Conservation (phyloP, 331 rosid genomes). For the Malus hybrid region DNA sequence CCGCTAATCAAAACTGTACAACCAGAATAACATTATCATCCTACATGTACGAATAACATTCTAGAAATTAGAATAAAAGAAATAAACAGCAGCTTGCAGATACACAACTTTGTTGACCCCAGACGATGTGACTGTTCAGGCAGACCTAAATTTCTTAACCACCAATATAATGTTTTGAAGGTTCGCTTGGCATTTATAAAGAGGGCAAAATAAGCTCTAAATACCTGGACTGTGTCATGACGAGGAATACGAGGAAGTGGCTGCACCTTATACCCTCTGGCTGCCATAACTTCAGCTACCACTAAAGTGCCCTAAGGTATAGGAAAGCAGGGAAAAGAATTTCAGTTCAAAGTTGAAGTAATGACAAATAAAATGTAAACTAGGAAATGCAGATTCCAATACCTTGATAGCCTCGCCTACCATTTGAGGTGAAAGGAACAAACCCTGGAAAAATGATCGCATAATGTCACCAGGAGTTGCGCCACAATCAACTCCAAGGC, state of each 20-base stretch:
- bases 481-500: constrained; percentile 86
- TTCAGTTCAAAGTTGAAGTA: constrained; percentile 12
- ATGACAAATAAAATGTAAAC: constrained; percentile 7
- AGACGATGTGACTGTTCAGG: not conserved
- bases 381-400: constrained; percentile 9
- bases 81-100: not conserved
- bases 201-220: constrained; percentile 1
- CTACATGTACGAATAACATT: not conserved
- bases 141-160: not conserved
- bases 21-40: not conserved
- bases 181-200: not conserved
- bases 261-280: constrained; percentile 77
- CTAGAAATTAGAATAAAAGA: too few species aligned
- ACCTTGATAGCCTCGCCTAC: constrained; percentile 97
- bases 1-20: not conserved
- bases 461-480: constrained; percentile 77
- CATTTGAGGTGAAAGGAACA: constrained; percentile 99
- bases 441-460: constrained; percentile 88
- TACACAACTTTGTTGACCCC: not conserved
- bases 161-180: not conserved
- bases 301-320: constrained; percentile 59
- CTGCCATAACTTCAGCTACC: constrained; percentile 83
- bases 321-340: not conserved
- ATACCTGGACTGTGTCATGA: constrained; percentile 73
- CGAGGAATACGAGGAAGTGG: constrained; percentile 81